A percentile compares a stretch with the other conserved stretches of the same genome.
These are phyloP conservation scores for Artemisia tridentata DNA, from an alignment of 129 eudicot species.

Conservation along the genomic window DNA sequence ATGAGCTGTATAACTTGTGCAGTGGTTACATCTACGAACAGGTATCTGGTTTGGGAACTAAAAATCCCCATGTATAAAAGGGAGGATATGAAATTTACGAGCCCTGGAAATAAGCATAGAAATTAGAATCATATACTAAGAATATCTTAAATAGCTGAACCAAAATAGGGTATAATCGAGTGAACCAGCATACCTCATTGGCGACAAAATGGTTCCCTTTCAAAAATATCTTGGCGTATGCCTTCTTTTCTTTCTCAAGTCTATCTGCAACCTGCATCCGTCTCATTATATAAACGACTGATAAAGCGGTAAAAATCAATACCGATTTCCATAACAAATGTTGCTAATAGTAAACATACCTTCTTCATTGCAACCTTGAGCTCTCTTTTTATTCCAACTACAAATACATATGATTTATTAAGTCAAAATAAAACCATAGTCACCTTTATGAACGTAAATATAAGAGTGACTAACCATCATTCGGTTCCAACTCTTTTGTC, in stretches of 20 bases:
- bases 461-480: slow-evolving; percentile 57
- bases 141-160: too few relatives aligned
- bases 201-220: slow-evolving; percentile 21
- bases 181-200: slow-evolving; percentile 21
- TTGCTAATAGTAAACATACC: slow-evolving; percentile 31
- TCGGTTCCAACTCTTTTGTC: slow-evolving; percentile 83
- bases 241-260: slow-evolving; percentile 67
- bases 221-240: slow-evolving; percentile 52
- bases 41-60: too few relatives aligned
- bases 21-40: background rate
- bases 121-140: background rate
- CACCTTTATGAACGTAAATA: background rate
- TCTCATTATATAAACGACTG: background rate
- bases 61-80: background rate
- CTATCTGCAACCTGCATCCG: slow-evolving; percentile 51
- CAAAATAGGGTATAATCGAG: too few relatives aligned
- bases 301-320: background rate
- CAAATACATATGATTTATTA: slow-evolving; percentile 21
- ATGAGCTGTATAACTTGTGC: background rate
- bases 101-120: slow-evolving; percentile 5
- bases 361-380: slow-evolving; percentile 57
- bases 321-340: background rate
- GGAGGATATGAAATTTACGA: slow-evolving; percentile 14
- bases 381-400: slow-evolving; percentile 81
- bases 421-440: background rate